Base-by-base conservation (phyloP, 2,329 filamentous ascomycete genomes). In the Verticillium tricorpus region DNA sequence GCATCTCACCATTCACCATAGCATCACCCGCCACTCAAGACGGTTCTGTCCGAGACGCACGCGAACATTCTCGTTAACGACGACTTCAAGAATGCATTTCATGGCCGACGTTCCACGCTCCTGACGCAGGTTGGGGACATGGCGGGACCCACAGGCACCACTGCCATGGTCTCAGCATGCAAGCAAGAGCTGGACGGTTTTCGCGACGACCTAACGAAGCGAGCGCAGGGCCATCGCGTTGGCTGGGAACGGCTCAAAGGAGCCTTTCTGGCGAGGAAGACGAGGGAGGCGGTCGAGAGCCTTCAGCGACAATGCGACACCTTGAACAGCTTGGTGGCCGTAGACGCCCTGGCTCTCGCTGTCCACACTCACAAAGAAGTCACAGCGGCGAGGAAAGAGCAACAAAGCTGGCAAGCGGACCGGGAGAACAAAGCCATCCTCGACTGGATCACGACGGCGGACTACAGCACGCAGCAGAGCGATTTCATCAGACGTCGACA, bases 381-480 rank as follows among this genome's bases (percentile, higher is more conserved):
- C 52, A 63, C 50, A 58, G 59, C 61, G 50, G 59, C 59, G 4
- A 54, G 62, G 12, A 60, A 63, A 15, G 58, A 67, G 7, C 56
- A 62, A 12, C 37, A 61, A 1, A 22, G 55, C 19, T 19, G n/a
- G 22, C 14, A 32, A n/a, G 39, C 12, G 39, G 39, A 19, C 39
- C 39, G 39, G 17, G 39, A 45, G 39, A 19, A 45, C 8, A n/a
- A 45, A 45, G 39, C 39, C 63, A 67, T 78, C 22, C 66, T 74
- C 0, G 60, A 75, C 6, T 81, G 78, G 80, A 67, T 82, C 14
- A 73, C 76, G 0, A 65, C 69, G 2, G 60, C 69, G 3, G 68
- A 79, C 37, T 78, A 77, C 63, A 57, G 59, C 3, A 15, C 68
- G n/a, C 74, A 80, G 52, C 80, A 82, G 34, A 70, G 58, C 17